A percentile compares a stretch with the other conserved stretches of the same genome.
Evolutionary conservation across 306 rosid species (phyloP).

Genomic region (Datisca glomerata): DNA sequence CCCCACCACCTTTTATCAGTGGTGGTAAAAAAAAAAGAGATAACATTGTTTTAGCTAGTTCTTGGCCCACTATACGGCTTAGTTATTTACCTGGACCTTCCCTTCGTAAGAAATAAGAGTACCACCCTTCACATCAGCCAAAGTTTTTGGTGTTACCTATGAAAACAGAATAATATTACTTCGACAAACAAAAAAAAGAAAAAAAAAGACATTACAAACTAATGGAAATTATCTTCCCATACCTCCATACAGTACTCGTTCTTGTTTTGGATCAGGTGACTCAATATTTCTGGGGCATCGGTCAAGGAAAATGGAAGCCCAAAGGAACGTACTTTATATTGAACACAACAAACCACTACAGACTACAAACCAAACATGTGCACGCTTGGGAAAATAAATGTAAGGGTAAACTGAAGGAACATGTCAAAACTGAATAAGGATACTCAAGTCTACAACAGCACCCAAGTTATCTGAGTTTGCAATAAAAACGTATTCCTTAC

Average conservation of each 20-base stretch:
- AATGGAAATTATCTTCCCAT: slow-evolving; percentile 2
- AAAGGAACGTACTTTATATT: slow-evolving; percentile 8
- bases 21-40: neutral
- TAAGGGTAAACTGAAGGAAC: too few species aligned
- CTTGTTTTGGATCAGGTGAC: slow-evolving; percentile 68
- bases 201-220: slow-evolving; percentile 1
- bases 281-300: slow-evolving; percentile 47
- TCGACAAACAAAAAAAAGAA: slow-evolving; percentile 4
- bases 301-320: slow-evolving; percentile 48
- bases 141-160: slow-evolving; percentile 82
- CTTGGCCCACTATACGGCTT: neutral
- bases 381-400: slow-evolving; percentile 5
- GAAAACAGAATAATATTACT: slow-evolving; percentile 6
- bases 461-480: slow-evolving; percentile 98
- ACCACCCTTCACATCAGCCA: slow-evolving; percentile 99
- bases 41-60: neutral
- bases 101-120: slow-evolving; percentile 95
- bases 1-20: neutral
- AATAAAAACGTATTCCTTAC: slow-evolving; percentile 82
- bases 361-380: neutral
- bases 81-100: slow-evolving; percentile 51
- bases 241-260: slow-evolving; percentile 98
- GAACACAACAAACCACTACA: neutral
- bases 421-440: slow-evolving; percentile 47
- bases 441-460: slow-evolving; percentile 92